Evolutionary conservation across 1,139 yeast species (phyloP).

Genomic region (Blastobotrys petasosporus): DNA sequence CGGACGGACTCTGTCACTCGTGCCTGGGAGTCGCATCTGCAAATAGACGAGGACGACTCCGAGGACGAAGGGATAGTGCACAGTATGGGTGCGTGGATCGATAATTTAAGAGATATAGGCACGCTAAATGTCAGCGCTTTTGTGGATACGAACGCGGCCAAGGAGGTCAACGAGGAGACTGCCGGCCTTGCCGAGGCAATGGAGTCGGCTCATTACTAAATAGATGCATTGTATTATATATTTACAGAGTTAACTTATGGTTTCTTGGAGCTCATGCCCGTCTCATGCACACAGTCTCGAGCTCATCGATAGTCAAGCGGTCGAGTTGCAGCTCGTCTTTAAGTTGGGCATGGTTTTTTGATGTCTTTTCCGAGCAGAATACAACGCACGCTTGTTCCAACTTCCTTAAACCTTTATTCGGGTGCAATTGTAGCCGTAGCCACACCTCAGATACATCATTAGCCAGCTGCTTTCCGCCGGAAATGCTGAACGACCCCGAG

Average conservation of each 20-base stretch:
- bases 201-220: not conserved
- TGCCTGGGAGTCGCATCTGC: constrained; percentile 26
- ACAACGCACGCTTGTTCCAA: constrained; percentile 21
- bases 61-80: constrained; percentile 29
- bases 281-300: no score
- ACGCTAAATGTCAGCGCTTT: constrained; percentile 12
- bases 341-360: constrained; percentile 1
- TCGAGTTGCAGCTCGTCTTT: constrained; percentile 7
- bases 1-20: constrained; percentile 7
- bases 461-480: constrained; percentile 53
- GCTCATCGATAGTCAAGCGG: constrained; percentile 15
- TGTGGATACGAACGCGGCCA: constrained; percentile 3
- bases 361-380: constrained; percentile 15
- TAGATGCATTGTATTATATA: no score
- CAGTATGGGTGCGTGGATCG: constrained; percentile 25
- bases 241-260: no score
- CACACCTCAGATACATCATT: constrained; percentile 49
- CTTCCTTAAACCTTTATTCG: constrained; percentile 24
- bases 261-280: no score
- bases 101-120: constrained; percentile 23
- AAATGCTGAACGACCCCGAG: constrained; percentile 52
- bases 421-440: constrained; percentile 26
- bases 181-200: constrained; percentile 7
- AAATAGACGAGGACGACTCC: constrained; percentile 20
- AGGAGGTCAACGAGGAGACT: not conserved